Evolutionary conservation across 768 basidiomycete genomes (phyloP).

Genomic region (Mycena rosella): DNA sequence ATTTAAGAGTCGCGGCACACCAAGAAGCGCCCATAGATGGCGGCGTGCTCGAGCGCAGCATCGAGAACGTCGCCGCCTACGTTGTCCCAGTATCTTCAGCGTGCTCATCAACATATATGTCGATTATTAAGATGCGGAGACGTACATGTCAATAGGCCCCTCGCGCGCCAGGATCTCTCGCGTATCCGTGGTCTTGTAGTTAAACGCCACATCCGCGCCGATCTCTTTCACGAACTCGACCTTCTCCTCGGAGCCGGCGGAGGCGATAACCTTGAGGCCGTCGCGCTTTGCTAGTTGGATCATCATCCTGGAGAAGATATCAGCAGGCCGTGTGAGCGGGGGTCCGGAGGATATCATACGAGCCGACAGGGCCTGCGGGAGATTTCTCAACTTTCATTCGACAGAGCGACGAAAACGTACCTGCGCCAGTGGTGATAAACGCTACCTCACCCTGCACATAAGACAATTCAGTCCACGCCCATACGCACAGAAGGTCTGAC

Average conservation of each 20-base stretch:
- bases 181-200: slow-evolving; percentile 59
- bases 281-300: slow-evolving; percentile 53
- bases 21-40: no score
- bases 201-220: slow-evolving; percentile 68
- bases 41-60: slow-evolving; percentile 61
- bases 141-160: slow-evolving; percentile 62
- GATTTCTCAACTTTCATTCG: slow-evolving; percentile 47
- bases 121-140: not conserved
- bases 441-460: slow-evolving; percentile 10
- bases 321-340: no score
- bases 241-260: slow-evolving; percentile 72
- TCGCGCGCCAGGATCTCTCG: slow-evolving; percentile 65
- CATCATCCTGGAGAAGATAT: no score
- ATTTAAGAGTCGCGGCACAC: no score
- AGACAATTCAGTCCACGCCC: not conserved
- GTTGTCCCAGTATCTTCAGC: slow-evolving; percentile 63
- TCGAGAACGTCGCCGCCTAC: slow-evolving; percentile 74
- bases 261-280: slow-evolving; percentile 69
- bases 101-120: not conserved
- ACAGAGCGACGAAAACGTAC: not conserved
- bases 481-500: no score
- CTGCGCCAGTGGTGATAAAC: slow-evolving; percentile 14
- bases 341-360: no score
- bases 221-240: slow-evolving; percentile 62
- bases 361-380: slow-evolving; percentile 22